Base-by-base conservation (phyloP, 176 grass and related monocot genomes). In the Cenchrus fungigraminus region DNA sequence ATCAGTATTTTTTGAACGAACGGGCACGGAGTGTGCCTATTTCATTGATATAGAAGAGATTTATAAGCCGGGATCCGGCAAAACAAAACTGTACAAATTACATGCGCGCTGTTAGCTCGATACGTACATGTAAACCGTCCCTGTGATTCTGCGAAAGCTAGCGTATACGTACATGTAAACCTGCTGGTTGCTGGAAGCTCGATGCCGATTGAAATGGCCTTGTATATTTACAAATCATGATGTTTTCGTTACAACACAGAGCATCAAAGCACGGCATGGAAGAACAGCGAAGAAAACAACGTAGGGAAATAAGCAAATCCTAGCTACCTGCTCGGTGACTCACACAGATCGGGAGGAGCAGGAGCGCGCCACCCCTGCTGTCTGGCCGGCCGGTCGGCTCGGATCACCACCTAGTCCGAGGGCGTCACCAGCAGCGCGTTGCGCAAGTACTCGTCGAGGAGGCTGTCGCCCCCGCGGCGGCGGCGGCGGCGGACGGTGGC, bases 381-480 rank as follows among this genome's bases (percentile, higher is more conserved):
- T 1, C 49, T 51, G 49, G 1, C 49, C 10, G 45, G 45, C 45
- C 45, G 45, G 8, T 51, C 49, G 49, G 2, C 49, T 46, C 49
- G 49, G 49, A 2, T 51, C 10, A 12, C 10, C 74, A 40, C 37
- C 37, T 40, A 83, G 66, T 79, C 62, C 15, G 86, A 72, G 74
- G 79, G 44, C 14, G 15, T 65, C 37, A 2, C 37, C 4, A 88
- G 65, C 14, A 72, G 34, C 46, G 86, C 80, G 74, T 79, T 49
- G 74, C 57, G 80, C 65, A 88, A 47, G 31, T 83, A 49, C 8
- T 79, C 80, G 66, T 73, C 80, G 46, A 37, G 31, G 10, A 0
- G 19, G 8, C 37, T 8, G 0, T 2, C 64, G 28, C 1, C 0
- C 13, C 43, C 31, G 37, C 25, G 11, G 22, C 71, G 47, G 1